A percentile compares a stretch with the other conserved stretches of the same genome.
Evolutionary conservation across 306 rosid species (phyloP).

Genomic region (Glycyrrhiza uralensis): DNA sequence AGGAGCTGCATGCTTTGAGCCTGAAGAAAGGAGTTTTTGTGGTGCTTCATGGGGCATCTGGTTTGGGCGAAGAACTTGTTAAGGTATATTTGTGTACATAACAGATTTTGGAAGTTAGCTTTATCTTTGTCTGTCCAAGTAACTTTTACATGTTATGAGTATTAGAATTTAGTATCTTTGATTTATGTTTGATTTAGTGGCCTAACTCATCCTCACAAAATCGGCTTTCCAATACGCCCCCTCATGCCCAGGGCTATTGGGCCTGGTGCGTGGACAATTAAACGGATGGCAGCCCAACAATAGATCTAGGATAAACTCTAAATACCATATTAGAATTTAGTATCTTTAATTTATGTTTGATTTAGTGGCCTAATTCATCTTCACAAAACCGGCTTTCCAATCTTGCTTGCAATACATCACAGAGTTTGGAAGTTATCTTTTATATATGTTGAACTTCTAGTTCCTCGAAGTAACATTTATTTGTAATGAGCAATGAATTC

Average conservation of each 20-base stretch:
- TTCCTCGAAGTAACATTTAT: background rate
- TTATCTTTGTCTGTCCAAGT: background rate
- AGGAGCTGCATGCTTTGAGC: conserved; percentile 73
- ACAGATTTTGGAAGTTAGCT: background rate
- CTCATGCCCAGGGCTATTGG: too few species aligned
- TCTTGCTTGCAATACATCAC: background rate
- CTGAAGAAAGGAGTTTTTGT: conserved; percentile 62
- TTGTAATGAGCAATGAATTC: background rate
- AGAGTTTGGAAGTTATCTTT: background rate
- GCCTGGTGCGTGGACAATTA: too few species aligned
- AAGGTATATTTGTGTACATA: conserved; percentile 46
- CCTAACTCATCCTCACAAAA: too few species aligned
- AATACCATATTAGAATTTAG: too few species aligned
- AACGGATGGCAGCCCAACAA: too few species aligned
- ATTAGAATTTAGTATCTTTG: too few species aligned
- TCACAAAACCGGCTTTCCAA: too few species aligned
- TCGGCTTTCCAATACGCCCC: too few species aligned
- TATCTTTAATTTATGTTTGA: too few species aligned
- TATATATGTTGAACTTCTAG: background rate
- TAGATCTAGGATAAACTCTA: too few species aligned
- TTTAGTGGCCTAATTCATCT: too few species aligned
- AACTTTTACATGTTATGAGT: background rate
- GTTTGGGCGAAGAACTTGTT: conserved; percentile 65
- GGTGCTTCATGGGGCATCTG: conserved; percentile 97
- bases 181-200: too few species aligned